Percentiles rank a stretch among this genome's conserved stretches.
Conservation (phyloP, 768 basidiomycete genomes). For the Russula virescens region DNA sequence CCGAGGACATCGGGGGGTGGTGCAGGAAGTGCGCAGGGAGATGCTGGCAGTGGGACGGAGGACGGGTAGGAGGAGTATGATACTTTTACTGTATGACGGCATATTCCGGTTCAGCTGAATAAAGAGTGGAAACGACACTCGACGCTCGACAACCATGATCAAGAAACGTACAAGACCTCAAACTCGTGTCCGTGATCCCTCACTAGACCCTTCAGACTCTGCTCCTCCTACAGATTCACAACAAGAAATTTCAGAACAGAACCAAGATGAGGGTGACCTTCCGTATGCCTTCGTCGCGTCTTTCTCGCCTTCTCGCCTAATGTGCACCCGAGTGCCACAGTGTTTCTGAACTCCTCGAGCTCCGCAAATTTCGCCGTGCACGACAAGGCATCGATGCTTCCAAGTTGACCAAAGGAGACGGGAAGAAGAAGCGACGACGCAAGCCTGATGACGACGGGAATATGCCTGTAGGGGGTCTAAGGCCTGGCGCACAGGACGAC, state of each 20-base stretch:
- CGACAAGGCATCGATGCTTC: slow-evolving; percentile 81
- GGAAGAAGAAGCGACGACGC: slow-evolving; percentile 61
- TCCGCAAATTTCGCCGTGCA: slow-evolving; percentile 67
- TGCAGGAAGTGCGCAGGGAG: not conserved
- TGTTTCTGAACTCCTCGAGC: slow-evolving; percentile 76
- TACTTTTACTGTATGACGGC: not conserved
- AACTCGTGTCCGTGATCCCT: slow-evolving; percentile 47
- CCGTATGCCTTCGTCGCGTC: slow-evolving; percentile 39
- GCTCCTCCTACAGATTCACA: slow-evolving; percentile 11
- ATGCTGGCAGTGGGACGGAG: slow-evolving; percentile 7
- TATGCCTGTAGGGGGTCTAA: slow-evolving; percentile 49
- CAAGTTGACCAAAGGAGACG: slow-evolving; percentile 81
- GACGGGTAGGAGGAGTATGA: not conserved
- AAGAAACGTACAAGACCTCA: slow-evolving; percentile 71
- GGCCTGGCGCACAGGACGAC: slow-evolving; percentile 37
- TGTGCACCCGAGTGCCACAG: slow-evolving; percentile 34
- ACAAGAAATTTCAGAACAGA: slow-evolving; percentile 32
- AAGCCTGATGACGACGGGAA: slow-evolving; percentile 41
- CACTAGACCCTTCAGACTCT: slow-evolving; percentile 33
- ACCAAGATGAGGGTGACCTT: slow-evolving; percentile 32
- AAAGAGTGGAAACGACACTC: not conserved
- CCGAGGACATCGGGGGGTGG: slow-evolving; percentile 9
- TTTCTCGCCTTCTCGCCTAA: not conserved
- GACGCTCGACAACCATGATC: slow-evolving; percentile 42
- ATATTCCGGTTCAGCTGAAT: not conserved